phyloP scores from a whole-genome alignment of 306 rosid species.

The Spatholobus suberectus region DNA sequence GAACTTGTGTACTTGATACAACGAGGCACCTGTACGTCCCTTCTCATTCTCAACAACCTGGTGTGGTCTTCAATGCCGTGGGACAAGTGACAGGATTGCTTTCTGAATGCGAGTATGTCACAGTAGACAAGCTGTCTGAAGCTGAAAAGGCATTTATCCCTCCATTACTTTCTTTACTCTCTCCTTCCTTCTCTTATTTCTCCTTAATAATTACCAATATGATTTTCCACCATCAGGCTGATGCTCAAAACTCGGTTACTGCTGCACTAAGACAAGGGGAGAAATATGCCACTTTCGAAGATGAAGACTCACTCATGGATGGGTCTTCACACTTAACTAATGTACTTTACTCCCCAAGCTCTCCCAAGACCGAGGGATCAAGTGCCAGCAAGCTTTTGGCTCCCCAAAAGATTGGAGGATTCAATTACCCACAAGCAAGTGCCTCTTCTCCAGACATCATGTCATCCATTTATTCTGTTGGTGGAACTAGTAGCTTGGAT shows the following conservation, averaged over 20 bases:
- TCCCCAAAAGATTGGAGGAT: constrained; percentile 61
- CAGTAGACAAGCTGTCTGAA: constrained; percentile 79
- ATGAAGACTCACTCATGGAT: constrained; percentile 65
- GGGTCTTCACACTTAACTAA: constrained; percentile 56
- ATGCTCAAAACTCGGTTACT: constrained; percentile 66
- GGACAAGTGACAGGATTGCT: constrained; percentile 83
- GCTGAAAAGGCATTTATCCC: constrained; percentile 72
- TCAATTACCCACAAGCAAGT: constrained; percentile 63
- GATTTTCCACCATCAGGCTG: constrained; percentile 60
- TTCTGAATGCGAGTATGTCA: constrained; percentile 67
- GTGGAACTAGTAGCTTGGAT: constrained; percentile 66
- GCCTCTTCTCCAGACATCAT: constrained; percentile 81
- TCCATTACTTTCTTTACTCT: constrained; percentile 24
- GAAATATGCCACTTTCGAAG: constrained; percentile 59
- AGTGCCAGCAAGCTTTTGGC: constrained; percentile 69
- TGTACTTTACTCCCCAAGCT: constrained; percentile 54
- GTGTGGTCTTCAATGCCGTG: constrained; percentile 85
- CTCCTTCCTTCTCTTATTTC: constrained; percentile 19
- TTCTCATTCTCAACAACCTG: constrained; percentile 60
- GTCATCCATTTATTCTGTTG: constrained; percentile 77
- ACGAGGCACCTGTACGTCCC: constrained; percentile 58
- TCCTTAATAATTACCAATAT: constrained; percentile 33
- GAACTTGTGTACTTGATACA: constrained; percentile 73
- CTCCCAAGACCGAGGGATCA: constrained; percentile 67
- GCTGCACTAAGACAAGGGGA: constrained; percentile 71